phyloP scores from a whole-genome alignment of 2,329 filamentous ascomycete genomes.

The Mollisiaceae sp. region DNA sequence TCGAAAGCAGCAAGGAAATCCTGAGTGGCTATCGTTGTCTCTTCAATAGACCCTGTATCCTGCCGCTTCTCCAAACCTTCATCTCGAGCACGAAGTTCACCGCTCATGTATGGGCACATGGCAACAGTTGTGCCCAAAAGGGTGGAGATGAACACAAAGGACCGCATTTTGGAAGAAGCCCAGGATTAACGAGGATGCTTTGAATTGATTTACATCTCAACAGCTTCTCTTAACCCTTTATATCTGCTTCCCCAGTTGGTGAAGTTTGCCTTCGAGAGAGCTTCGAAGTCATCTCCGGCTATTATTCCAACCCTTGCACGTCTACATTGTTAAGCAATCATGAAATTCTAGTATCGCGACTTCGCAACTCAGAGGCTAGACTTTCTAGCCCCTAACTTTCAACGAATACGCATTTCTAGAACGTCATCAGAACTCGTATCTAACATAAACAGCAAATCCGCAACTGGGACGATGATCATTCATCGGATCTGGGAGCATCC shows the following conservation, averaged over 20 bases:
- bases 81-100: constrained; percentile 15
- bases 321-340: neutral
- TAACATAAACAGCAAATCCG: constrained; percentile 7
- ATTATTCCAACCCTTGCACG: constrained; percentile 5
- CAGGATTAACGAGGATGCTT: constrained; percentile 6
- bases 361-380: neutral
- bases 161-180: constrained; percentile 16
- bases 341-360: neutral
- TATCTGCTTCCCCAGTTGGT: constrained; percentile 1
- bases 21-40: constrained; percentile 12
- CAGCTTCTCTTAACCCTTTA: constrained; percentile 13
- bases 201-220: constrained; percentile 9
- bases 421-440: constrained; percentile 7
- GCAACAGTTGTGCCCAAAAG: constrained; percentile 14
- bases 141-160: constrained; percentile 14
- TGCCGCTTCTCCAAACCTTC: constrained; percentile 14
- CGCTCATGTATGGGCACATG: constrained; percentile 18
- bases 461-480: constrained; percentile 6
- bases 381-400: neutral
- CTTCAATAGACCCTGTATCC: constrained; percentile 15
- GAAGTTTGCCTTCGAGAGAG: neutral
- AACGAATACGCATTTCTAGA: neutral
- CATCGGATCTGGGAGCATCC: constrained; percentile 16
- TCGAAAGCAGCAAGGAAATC: constrained; percentile 21
- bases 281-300: constrained; percentile 1